Evolutionary conservation across 176 grass and related monocot species (phyloP).

Genomic region (Themeda triandra): DNA sequence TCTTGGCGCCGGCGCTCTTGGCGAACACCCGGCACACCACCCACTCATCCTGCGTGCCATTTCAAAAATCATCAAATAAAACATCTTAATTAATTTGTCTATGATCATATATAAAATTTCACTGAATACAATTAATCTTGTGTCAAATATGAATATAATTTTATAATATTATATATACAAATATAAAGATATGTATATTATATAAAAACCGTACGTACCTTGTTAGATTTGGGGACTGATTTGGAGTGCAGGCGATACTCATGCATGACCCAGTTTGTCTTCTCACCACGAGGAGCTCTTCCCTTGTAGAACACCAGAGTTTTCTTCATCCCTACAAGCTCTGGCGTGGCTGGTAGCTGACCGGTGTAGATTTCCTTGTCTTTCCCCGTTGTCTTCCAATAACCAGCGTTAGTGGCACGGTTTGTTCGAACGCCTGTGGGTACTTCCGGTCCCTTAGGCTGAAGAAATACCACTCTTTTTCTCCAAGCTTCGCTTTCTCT

Average conservation of each 20-base stretch:
- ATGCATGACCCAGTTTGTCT: slow-evolving; percentile 93
- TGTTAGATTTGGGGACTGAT: slow-evolving; percentile 53
- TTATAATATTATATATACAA: not conserved
- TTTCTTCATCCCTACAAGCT: slow-evolving; percentile 88
- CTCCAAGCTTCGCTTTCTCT: slow-evolving; percentile 88
- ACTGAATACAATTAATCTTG: not conserved
- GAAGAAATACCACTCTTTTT: slow-evolving; percentile 98
- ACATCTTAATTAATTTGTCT: not conserved
- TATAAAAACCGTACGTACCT: slow-evolving; percentile 49
- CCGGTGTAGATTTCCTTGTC: slow-evolving; percentile 75
- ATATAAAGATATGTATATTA: too few species aligned
- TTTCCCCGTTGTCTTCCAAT: slow-evolving; percentile 88
- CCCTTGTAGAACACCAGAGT: slow-evolving; percentile 97
- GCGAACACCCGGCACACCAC: slow-evolving; percentile 76
- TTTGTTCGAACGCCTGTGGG: slow-evolving; percentile 73
- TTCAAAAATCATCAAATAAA: not conserved
- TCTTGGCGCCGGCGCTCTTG: slow-evolving; percentile 55
- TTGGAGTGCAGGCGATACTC: slow-evolving; percentile 72
- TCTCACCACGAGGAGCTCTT: slow-evolving; percentile 80
- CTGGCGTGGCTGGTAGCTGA: not conserved
- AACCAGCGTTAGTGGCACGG: slow-evolving; percentile 71
- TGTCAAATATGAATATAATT: too few species aligned
- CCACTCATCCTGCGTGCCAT: slow-evolving; percentile 61
- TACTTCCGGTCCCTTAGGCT: slow-evolving; percentile 74
- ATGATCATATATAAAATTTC: too few species aligned